Evolutionary conservation across 257 asterid species (phyloP).

Genomic region (Nicotiana tomentosiformis): DNA sequence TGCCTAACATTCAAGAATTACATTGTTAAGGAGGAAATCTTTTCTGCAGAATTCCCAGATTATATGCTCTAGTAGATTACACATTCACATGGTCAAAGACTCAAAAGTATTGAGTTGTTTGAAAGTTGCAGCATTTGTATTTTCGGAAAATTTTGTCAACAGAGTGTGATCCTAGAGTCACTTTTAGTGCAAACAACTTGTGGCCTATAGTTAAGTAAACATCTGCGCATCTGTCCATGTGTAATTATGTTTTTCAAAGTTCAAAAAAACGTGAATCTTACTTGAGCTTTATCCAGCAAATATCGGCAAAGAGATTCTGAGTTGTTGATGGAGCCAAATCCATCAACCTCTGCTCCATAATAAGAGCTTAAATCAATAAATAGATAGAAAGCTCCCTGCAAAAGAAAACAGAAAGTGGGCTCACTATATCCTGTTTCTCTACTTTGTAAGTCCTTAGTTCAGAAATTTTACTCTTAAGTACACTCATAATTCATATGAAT

Average conservation of each 20-base stretch:
- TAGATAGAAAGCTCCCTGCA: constrained; percentile 92
- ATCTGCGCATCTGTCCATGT: neutral
- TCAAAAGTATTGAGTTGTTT: neutral
- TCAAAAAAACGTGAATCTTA: constrained; percentile 23
- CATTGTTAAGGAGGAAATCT: neutral
- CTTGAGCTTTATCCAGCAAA: constrained; percentile 82
- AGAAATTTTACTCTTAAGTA: neutral
- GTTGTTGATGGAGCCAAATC: constrained; percentile 57
- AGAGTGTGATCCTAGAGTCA: neutral
- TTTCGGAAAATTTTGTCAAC: neutral
- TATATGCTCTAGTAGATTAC: neutral
- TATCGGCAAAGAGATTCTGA: constrained; percentile 89
- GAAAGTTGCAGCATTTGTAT: neutral
- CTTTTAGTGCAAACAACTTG: neutral
- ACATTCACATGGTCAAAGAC: neutral
- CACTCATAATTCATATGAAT: neutral
- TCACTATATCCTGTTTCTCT: neutral
- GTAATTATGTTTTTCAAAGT: neutral
- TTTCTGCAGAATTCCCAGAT: neutral
- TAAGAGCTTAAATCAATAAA: constrained; percentile 82
- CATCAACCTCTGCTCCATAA: constrained; percentile 60
- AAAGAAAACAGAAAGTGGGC: constrained; percentile 12
- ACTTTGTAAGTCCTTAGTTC: neutral
- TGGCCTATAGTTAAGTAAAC: neutral
- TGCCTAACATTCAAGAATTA: neutral